A percentile compares a stretch with the other conserved stretches of the same genome.
phyloP scores from a whole-genome alignment of 805 yeast species.

The Lachancea meyersii region DNA sequence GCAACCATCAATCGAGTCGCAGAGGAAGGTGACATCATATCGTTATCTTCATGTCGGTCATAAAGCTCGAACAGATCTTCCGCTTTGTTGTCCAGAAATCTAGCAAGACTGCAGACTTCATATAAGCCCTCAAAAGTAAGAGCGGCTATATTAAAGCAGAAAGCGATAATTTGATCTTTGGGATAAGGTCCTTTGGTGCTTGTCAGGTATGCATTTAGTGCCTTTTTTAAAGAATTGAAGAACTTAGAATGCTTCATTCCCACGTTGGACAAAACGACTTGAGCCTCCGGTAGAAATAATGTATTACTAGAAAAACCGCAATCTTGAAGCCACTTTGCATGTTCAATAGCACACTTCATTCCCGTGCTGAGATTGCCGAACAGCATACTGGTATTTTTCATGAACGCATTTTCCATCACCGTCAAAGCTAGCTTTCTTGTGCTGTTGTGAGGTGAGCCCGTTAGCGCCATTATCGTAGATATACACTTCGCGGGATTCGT shows the following conservation, averaged over 20 bases:
- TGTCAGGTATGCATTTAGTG: slow-evolving; percentile 9
- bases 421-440: slow-evolving; percentile 45
- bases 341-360: slow-evolving; percentile 45
- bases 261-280: slow-evolving; percentile 14
- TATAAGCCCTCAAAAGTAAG: slow-evolving; percentile 18
- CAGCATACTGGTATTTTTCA: slow-evolving; percentile 64
- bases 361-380: slow-evolving; percentile 64
- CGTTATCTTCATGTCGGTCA: slow-evolving; percentile 11
- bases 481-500: slow-evolving; percentile 68
- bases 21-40: background rate
- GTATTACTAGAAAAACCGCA: slow-evolving; percentile 11
- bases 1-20: slow-evolving; percentile 3
- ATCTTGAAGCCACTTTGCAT: slow-evolving; percentile 20
- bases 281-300: slow-evolving; percentile 15
- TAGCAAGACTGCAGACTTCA: slow-evolving; percentile 20
- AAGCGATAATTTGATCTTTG: background rate
- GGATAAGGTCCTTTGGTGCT: background rate
- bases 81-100: slow-evolving; percentile 16
- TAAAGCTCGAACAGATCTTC: slow-evolving; percentile 25
- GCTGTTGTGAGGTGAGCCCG: slow-evolving; percentile 42
- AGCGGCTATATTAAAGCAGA: slow-evolving; percentile 19
- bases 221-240: slow-evolving; percentile 1
- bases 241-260: slow-evolving; percentile 9
- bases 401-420: slow-evolving; percentile 50
- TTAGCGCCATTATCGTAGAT: slow-evolving; percentile 64